Conservation (phyloP, 176 grass and related monocot species). For the Hsuehochloa calcarea region DNA sequence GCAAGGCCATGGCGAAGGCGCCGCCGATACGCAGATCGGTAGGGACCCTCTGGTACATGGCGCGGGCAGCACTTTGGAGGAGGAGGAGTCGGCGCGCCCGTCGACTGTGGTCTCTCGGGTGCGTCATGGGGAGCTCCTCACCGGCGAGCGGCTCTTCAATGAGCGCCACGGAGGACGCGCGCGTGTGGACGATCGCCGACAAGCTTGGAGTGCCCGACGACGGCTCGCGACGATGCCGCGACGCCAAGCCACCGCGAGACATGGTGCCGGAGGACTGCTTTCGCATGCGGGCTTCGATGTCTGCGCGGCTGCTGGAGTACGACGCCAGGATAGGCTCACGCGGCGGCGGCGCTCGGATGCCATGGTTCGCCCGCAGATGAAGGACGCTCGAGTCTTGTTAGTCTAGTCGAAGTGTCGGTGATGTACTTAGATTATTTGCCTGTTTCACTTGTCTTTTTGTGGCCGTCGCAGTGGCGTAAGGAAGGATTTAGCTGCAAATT, state of each 20-base stretch:
- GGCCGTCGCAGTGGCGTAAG: too few relatives aligned
- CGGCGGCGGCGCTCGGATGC: too few relatives aligned
- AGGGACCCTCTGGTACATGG: not conserved
- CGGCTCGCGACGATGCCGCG: not conserved
- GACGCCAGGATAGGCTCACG: not conserved
- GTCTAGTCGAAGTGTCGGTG: too few relatives aligned
- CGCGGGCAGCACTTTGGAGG: not conserved
- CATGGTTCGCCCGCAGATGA: too few relatives aligned
- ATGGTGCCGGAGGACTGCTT: not conserved
- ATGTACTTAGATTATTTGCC: too few relatives aligned
- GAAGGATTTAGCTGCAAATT: too few relatives aligned
- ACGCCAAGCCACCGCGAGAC: not conserved
- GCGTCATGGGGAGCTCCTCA: not conserved
- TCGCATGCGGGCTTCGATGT: not conserved
- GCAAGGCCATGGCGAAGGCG: not conserved
- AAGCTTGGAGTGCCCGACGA: not conserved
- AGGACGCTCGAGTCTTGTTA: too few relatives aligned
- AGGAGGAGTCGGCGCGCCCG: not conserved
- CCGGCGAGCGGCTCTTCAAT: not conserved
- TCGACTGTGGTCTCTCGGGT: slow-evolving; percentile 11
- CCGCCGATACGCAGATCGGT: too few relatives aligned
- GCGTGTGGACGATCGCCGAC: not conserved
- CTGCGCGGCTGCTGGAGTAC: not conserved
- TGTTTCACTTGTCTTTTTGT: too few relatives aligned
- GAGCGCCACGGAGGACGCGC: too few relatives aligned